Evolutionary conservation across 495 filamentous ascomycete species (phyloP).

Genomic region (Hypoxylon fuscum): DNA sequence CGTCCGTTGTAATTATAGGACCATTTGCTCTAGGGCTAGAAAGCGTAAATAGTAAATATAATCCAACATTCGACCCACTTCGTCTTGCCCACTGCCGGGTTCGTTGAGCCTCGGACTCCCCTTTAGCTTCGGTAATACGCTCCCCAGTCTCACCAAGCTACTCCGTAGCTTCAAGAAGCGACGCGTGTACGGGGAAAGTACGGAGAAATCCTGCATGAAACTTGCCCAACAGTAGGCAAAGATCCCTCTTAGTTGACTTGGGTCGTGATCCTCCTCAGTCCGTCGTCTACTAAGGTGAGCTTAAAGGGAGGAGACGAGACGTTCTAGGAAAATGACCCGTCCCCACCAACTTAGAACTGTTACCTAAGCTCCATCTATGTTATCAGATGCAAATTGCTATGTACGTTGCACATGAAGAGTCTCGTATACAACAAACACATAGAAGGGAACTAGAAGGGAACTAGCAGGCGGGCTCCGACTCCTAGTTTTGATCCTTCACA

Average conservation of each 20-base stretch:
- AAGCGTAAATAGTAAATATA: too few relatives aligned
- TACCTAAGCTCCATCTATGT: neutral
- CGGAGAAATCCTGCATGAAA: constrained; percentile 1
- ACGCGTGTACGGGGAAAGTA: constrained; percentile 12
- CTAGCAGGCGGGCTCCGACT: too few relatives aligned
- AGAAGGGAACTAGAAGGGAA: neutral
- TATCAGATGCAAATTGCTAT: neutral
- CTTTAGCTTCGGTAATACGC: constrained; percentile 11
- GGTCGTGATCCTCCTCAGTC: neutral
- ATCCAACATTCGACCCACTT: too few relatives aligned
- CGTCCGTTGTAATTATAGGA: constrained; percentile 14
- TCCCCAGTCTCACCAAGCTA: constrained; percentile 4
- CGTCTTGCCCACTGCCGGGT: too few relatives aligned
- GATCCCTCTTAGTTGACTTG: too few relatives aligned
- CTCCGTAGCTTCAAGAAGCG: constrained; percentile 5
- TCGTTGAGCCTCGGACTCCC: too few relatives aligned
- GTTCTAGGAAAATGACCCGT: neutral
- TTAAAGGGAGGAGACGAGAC: neutral
- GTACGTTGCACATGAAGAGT: neutral
- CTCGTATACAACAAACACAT: constrained; percentile 3
- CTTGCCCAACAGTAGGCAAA: neutral
- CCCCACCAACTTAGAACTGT: neutral
- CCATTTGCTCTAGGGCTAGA: constrained; percentile 11
- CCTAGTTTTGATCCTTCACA: too few relatives aligned
- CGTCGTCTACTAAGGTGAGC: neutral